Conservation (phyloP, 495 filamentous ascomycete genomes). For the Hypoxylon lenormandii region DNA sequence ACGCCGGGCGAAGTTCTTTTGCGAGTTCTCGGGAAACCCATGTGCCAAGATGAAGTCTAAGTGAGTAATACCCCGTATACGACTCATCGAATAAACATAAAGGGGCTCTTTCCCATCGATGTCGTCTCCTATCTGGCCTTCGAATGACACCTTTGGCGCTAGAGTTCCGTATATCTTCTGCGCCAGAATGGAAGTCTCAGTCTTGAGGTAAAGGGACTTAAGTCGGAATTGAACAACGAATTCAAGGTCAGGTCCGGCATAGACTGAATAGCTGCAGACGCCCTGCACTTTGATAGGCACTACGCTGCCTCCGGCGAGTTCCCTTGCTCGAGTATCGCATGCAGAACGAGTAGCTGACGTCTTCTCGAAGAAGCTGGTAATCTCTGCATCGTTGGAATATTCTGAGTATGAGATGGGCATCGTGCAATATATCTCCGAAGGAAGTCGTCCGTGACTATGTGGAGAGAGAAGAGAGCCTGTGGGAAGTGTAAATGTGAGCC, state of each 20-base stretch:
- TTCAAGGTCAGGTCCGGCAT: slow-evolving; percentile 54
- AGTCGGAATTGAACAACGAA: slow-evolving; percentile 60
- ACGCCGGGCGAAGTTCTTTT: slow-evolving; percentile 49
- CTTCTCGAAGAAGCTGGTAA: slow-evolving; percentile 54
- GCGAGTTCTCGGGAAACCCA: slow-evolving; percentile 50
- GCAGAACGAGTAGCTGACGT: slow-evolving; percentile 54
- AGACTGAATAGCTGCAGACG: slow-evolving; percentile 59
- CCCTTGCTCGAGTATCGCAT: slow-evolving; percentile 52
- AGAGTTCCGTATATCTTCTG: slow-evolving; percentile 52
- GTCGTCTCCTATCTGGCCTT: slow-evolving; percentile 54
- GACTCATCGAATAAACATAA: slow-evolving; percentile 56
- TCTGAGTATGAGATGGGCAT: no score
- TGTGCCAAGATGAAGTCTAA: slow-evolving; percentile 54
- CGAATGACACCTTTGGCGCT: slow-evolving; percentile 50
- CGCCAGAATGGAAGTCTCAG: slow-evolving; percentile 50
- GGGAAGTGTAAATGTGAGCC: no score
- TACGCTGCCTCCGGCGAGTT: slow-evolving; percentile 52
- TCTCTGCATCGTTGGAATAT: slow-evolving; percentile 56
- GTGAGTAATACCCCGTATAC: slow-evolving; percentile 54
- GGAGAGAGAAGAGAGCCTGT: no score
- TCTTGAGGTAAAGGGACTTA: slow-evolving; percentile 49
- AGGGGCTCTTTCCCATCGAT: slow-evolving; percentile 52
- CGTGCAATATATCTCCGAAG: no score
- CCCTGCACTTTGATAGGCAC: slow-evolving; percentile 57
- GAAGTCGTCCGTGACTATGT: no score